Evolutionary conservation across 108 stramenopile genomes (phyloP).

Genomic region (Nannochloropsis salina): DNA sequence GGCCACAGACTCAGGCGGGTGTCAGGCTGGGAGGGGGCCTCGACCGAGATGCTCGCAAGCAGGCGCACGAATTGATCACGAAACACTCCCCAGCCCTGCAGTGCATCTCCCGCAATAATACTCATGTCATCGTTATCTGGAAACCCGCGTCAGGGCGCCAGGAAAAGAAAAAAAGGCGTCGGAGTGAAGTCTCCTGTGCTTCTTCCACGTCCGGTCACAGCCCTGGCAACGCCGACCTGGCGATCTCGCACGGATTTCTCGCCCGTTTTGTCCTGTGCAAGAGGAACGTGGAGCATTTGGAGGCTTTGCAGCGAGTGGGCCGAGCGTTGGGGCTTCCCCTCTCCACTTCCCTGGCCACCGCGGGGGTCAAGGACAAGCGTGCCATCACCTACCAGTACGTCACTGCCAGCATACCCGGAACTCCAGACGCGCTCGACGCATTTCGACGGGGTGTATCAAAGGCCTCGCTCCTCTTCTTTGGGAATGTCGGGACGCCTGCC

Average conservation of each 20-base stretch:
- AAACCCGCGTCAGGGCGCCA: background rate
- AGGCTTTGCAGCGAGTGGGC: background rate
- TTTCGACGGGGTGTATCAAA: too few relatives aligned
- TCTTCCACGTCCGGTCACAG: background rate
- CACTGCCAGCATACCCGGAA: background rate
- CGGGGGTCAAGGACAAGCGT: background rate
- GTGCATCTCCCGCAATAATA: background rate
- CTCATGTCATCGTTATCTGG: background rate
- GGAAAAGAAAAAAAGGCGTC: background rate
- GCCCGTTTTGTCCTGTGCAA: constrained; percentile 13
- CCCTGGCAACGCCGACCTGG: too few relatives aligned
- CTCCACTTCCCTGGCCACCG: background rate
- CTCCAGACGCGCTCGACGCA: too few relatives aligned
- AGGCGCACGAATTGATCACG: too few relatives aligned
- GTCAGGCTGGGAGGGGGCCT: too few relatives aligned
- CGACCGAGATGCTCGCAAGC: too few relatives aligned
- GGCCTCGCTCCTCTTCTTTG: too few relatives aligned
- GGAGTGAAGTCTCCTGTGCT: background rate
- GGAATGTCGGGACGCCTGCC: too few relatives aligned
- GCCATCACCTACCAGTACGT: background rate
- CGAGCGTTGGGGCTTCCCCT: background rate
- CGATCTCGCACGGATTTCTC: too few relatives aligned
- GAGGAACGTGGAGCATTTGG: background rate
- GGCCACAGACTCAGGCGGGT: too few relatives aligned
- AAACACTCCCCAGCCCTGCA: background rate